Evolutionary conservation across 352 stramenopile genomes (phyloP).

Genomic region (Phytophthora colocasiae): DNA sequence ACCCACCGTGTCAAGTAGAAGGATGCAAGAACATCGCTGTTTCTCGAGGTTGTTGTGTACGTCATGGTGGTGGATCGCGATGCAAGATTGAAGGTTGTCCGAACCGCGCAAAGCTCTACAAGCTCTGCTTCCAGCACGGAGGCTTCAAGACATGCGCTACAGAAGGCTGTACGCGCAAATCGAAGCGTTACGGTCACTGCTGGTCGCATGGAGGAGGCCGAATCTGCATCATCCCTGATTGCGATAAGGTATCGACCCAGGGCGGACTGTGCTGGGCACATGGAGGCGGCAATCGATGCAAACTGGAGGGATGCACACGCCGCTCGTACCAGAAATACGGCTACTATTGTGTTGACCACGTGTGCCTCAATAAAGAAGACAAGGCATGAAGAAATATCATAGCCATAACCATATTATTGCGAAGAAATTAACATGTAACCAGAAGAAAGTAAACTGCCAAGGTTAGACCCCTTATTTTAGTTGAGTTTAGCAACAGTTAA

Average conservation of each 20-base stretch:
- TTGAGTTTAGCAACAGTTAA: too few species aligned
- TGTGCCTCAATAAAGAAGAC: slow-evolving; percentile 15
- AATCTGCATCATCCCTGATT: slow-evolving; percentile 61
- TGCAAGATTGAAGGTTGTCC: slow-evolving; percentile 41
- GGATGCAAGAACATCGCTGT: slow-evolving; percentile 68
- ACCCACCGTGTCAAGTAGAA: slow-evolving; percentile 65
- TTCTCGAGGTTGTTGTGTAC: slow-evolving; percentile 58
- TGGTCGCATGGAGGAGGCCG: slow-evolving; percentile 74
- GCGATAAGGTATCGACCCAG: slow-evolving; percentile 59
- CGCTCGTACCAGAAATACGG: slow-evolving; percentile 36
- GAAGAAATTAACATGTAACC: not conserved
- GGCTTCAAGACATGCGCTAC: slow-evolving; percentile 64
- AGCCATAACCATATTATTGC: slow-evolving; percentile 2
- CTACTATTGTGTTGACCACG: slow-evolving; percentile 51
- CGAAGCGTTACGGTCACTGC: slow-evolving; percentile 74
- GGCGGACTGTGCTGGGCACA: slow-evolving; percentile 34
- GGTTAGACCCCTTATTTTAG: too few species aligned
- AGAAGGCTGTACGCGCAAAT: slow-evolving; percentile 62
- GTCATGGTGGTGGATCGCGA: slow-evolving; percentile 60
- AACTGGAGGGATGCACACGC: slow-evolving; percentile 24
- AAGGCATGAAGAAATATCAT: slow-evolving; percentile 7
- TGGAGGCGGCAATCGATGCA: slow-evolving; percentile 32
- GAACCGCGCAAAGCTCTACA: slow-evolving; percentile 38
- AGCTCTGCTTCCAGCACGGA: slow-evolving; percentile 36
- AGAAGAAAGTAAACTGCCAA: not conserved